Evolutionary conservation across 2,329 filamentous ascomycete species (phyloP), one percentile per base, ranked within the genome.

Genomic region (Talaromyces sp.): DNA sequence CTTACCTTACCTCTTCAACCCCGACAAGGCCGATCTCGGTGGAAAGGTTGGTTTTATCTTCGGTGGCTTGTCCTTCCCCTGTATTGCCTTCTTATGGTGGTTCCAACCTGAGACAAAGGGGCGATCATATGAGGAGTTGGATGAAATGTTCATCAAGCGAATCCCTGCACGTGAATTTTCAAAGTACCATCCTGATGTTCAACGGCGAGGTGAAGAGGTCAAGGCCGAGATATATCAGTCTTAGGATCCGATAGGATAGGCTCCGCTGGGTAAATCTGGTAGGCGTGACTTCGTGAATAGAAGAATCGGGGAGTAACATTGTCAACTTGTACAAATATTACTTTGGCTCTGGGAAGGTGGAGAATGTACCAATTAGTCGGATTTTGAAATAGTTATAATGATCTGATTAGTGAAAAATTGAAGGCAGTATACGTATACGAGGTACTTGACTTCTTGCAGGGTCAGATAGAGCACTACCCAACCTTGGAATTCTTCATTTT

Each of bases 11-110:
- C 65, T 79, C 1, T 77, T 79, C 65, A 79, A 78, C 61, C 75
- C 77, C 0, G 73, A 77, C 67, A 67, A 76, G 56, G 72, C 72
- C 0, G 76, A 79, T 16, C 71, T 82, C 0, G 76, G 77, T 8
- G 78, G 75, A 1, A 81, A 81, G 68, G 77, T 77, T 0, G 72
- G 73, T 0, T 82, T 82, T 57, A 70, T 81, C 3, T 82, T 79
- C 64, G 75, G 74, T 0, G 78, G 71, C 0, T 63, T 79, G 14
- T 69, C 72, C 9, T 65, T 76, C 2, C 48, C 77, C 9, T 74
- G 68, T 27, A 66, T 74, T 10, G 67, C 76, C n/a, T 78, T 72
- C 66, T 47, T 70, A 43, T 79, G 72, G 70, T 73, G 75, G 62
- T 75, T 68, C 62, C 72, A 35, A 14, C 47, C 60, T 5, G 60